Evolutionary conservation across 768 basidiomycete species (phyloP), one percentile per base, ranked within the genome.

Genomic region (Leucosporidium creatinivorum): DNA sequence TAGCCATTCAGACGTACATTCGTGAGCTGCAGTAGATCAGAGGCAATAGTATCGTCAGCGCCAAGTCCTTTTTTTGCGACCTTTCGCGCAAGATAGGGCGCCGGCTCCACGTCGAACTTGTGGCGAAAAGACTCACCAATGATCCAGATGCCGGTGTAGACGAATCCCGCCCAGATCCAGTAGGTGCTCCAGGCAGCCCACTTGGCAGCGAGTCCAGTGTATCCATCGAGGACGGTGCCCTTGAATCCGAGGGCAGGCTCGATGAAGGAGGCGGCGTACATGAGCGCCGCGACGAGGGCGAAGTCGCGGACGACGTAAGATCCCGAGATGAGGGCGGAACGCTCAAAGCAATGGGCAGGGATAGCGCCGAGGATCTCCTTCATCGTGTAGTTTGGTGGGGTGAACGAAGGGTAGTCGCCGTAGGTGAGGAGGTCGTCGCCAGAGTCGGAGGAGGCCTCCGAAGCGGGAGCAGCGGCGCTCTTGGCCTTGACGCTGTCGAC

Each of bases 61-160:
- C 28, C 33, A 47, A 26, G 21, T 56, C 31, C 55, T 31, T 19
- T 31, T 17, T 33, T 13, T 2, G 8, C n/a, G n/a, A n/a, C 18
- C 23, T 51, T 23, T 51, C 23, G 50, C 23, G 50, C 50, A 8
- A 23, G 50, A 51, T 26, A 23, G 50, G 50, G 18, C n/a, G n/a
- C 23, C 50, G 33, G 33, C 33, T 51, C 50, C 66, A 30, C 26
- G 54, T 31, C 21, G 31, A 36, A 33, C 5, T 33, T 1, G 25
- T n/a, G 15, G 44, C 25, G 18, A 56, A 31, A 39, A 21, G 55
- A n/a, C 61, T 67, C 55, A 56, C 87, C 93, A 67, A 94, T 81
- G 71, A 93, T 88, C 94, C 94, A 97, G 61, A 97, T 81, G 67
- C 94, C 94, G 25, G 93, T 97, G 7, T 83, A 87, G 68, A 92